Conservation (phyloP, 169 alveolate species). For the Cryptosporidium viatorum region DNA sequence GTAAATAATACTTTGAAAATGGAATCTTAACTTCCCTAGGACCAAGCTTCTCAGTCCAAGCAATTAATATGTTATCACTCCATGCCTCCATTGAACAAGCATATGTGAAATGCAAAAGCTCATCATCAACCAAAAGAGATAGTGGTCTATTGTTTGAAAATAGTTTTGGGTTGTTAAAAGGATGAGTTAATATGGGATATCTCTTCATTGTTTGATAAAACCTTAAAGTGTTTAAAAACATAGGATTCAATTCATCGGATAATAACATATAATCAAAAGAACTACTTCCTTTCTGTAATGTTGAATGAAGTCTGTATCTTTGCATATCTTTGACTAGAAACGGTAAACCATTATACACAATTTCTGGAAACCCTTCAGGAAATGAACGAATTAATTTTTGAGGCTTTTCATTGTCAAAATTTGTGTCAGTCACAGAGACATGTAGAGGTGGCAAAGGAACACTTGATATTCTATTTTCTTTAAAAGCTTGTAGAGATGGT, state of each 20-base stretch:
- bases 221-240: constrained; percentile 42
- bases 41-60: constrained; percentile 72
- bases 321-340: constrained; percentile 71
- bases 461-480: constrained; percentile 27
- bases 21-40: constrained; percentile 53
- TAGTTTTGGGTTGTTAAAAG: constrained; percentile 47
- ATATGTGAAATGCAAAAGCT: constrained; percentile 63
- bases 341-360: constrained; percentile 51
- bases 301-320: constrained; percentile 51
- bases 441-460: constrained; percentile 50
- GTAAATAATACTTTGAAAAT: constrained; percentile 43
- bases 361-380: constrained; percentile 46
- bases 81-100: constrained; percentile 72
- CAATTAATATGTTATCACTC: constrained; percentile 74
- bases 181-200: constrained; percentile 65
- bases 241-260: constrained; percentile 30
- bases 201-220: constrained; percentile 68
- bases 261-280: constrained; percentile 30
- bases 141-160: constrained; percentile 55
- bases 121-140: constrained; percentile 46
- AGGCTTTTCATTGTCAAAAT: neutral
- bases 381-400: constrained; percentile 44
- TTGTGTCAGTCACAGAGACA: neutral
- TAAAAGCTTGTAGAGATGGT: constrained; percentile 39
- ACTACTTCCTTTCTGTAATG: constrained; percentile 53